These are phyloP conservation scores for Colletotrichum navitas DNA, from an alignment of 2,329 filamentous ascomycete species.

Conservation along the genomic window DNA sequence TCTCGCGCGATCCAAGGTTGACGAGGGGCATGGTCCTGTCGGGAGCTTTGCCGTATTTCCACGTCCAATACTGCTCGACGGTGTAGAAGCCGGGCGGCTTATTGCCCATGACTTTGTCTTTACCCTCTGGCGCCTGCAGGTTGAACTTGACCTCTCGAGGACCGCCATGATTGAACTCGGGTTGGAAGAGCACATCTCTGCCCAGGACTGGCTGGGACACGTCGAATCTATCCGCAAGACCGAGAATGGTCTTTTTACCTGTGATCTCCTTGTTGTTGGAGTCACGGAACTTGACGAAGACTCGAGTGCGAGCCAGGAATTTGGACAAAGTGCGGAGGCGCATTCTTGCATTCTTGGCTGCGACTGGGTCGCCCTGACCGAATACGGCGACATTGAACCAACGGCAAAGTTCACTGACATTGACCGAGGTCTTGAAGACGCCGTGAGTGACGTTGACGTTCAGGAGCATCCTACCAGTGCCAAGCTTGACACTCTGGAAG, in stretches of 20 bases:
- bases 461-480: slow-evolving; percentile 66
- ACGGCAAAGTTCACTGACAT: slow-evolving; percentile 46
- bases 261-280: slow-evolving; percentile 41
- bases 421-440: slow-evolving; percentile 60
- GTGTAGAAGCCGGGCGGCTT: slow-evolving; percentile 46
- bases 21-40: slow-evolving; percentile 65
- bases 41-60: slow-evolving; percentile 46
- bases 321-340: slow-evolving; percentile 51
- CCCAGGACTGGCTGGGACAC: slow-evolving; percentile 11
- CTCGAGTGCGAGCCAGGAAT: slow-evolving; percentile 55
- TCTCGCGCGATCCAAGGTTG: slow-evolving; percentile 71
- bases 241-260: slow-evolving; percentile 46
- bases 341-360: background rate
- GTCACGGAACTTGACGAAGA: slow-evolving; percentile 51
- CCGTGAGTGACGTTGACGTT: slow-evolving; percentile 69
- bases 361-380: background rate
- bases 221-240: slow-evolving; percentile 44
- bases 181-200: slow-evolving; percentile 10
- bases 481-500: slow-evolving; percentile 67
- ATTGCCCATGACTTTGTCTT: slow-evolving; percentile 42
- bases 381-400: slow-evolving; percentile 36
- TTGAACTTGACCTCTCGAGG: slow-evolving; percentile 51
- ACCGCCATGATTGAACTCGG: slow-evolving; percentile 39
- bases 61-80: slow-evolving; percentile 59
- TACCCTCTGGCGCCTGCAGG: slow-evolving; percentile 43